Conservation (phyloP, 2,329 filamentous ascomycete species). For the Geoglossum cookeanum region DNA sequence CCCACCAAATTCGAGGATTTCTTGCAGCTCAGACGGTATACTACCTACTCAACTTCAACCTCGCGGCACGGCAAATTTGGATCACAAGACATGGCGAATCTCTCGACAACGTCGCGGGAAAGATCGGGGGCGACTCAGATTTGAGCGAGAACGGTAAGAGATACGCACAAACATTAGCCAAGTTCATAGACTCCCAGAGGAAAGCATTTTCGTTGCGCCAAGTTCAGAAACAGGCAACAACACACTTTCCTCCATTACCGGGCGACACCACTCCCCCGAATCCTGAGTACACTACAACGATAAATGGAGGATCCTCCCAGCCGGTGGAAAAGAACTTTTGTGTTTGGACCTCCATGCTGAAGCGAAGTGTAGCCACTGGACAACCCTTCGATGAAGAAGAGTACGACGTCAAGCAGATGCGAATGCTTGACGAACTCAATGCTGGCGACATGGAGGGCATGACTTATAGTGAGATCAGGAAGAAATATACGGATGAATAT, state of each 20-base stretch:
- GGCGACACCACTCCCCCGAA: slow-evolving; percentile 92
- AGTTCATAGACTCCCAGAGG: slow-evolving; percentile 67
- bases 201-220: slow-evolving; percentile 69
- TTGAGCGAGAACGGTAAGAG: slow-evolving; percentile 61
- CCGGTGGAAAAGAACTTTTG: slow-evolving; percentile 78
- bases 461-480: slow-evolving; percentile 78
- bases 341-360: slow-evolving; percentile 96
- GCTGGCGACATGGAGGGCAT: slow-evolving; percentile 84
- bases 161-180: slow-evolving; percentile 63
- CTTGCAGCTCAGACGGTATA: slow-evolving; percentile 82
- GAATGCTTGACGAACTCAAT: slow-evolving; percentile 93
- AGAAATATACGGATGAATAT: slow-evolving; percentile 66
- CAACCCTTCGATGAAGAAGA: slow-evolving; percentile 89
- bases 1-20: slow-evolving; percentile 80
- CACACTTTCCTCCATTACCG: slow-evolving; percentile 72
- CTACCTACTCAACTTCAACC: slow-evolving; percentile 91
- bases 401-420: slow-evolving; percentile 92
- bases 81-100: slow-evolving; percentile 92
- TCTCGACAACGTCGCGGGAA: slow-evolving; percentile 66
- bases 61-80: slow-evolving; percentile 92
- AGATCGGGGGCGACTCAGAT: slow-evolving; percentile 77
- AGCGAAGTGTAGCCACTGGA: slow-evolving; percentile 71
- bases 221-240: slow-evolving; percentile 53
- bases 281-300: slow-evolving; percentile 49
- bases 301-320: slow-evolving; percentile 25